These are phyloP conservation scores for Testicularia cyperi DNA, from an alignment of 1,284 basidiomycete species.

Conservation along the genomic window DNA sequence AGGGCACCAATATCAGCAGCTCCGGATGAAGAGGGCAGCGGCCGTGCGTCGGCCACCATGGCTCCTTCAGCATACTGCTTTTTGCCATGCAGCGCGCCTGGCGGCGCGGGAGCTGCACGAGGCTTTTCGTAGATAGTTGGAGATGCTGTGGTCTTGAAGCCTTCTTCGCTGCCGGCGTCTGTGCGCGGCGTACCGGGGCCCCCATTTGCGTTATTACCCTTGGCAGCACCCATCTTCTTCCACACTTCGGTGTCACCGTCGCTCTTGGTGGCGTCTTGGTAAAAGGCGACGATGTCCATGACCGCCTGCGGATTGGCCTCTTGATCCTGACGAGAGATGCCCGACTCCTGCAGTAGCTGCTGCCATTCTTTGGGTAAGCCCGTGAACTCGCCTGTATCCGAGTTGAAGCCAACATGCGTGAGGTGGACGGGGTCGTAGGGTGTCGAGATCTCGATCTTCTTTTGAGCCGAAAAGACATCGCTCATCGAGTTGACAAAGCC, in stretches of 20 bases:
- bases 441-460: slow-evolving; percentile 90
- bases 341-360: slow-evolving; percentile 90
- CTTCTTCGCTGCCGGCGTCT: slow-evolving; percentile 29
- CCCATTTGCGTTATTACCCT: slow-evolving; percentile 27
- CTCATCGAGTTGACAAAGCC: slow-evolving; percentile 60
- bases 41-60: slow-evolving; percentile 10
- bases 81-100: slow-evolving; percentile 16
- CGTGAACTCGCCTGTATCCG: slow-evolving; percentile 86
- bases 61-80: slow-evolving; percentile 6
- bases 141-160: slow-evolving; percentile 7
- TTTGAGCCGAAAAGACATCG: slow-evolving; percentile 76
- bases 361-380: slow-evolving; percentile 99
- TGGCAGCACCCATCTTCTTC: slow-evolving; percentile 58
- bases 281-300: slow-evolving; percentile 98
- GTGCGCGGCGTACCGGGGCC: slow-evolving; percentile 23
- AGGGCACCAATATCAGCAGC: slow-evolving; percentile 15
- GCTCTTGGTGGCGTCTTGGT: slow-evolving; percentile 70
- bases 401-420: slow-evolving; percentile 98
- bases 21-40: slow-evolving; percentile 11
- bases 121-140: slow-evolving; percentile 42
- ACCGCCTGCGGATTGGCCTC: slow-evolving; percentile 97
- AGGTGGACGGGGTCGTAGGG: slow-evolving; percentile 99
- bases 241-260: slow-evolving; percentile 57
- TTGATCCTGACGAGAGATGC: slow-evolving; percentile 91
- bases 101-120: slow-evolving; percentile 37